A percentile compares a stretch with the other conserved stretches of the same genome.
phyloP scores from a whole-genome alignment of 257 asterid genomes.

The Solanum virginianum region DNA sequence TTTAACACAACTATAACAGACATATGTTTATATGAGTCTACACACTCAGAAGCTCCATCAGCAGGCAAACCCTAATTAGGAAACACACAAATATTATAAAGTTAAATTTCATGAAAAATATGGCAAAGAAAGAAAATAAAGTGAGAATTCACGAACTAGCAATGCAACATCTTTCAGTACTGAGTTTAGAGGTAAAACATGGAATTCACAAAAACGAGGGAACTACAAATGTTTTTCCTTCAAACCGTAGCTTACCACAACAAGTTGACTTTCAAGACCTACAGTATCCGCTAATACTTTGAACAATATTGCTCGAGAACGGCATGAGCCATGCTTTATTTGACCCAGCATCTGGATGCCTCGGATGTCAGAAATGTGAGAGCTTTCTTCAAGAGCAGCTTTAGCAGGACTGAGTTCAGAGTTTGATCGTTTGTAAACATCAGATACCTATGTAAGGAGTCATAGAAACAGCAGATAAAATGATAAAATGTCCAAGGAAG shows the following conservation, averaged over 20 bases:
- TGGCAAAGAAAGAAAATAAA: conserved; percentile 1
- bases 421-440: conserved; percentile 74
- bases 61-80: conserved; percentile 22
- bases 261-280: conserved; percentile 82
- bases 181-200: not conserved
- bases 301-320: conserved; percentile 87
- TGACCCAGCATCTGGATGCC: conserved; percentile 91
- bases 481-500: not conserved
- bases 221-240: not conserved
- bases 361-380: conserved; percentile 42
- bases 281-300: conserved; percentile 97
- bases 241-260: conserved; percentile 59
- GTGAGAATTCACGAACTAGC: not conserved
- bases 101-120: not conserved
- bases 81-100: not conserved
- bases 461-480: conserved; percentile 1
- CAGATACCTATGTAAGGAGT: conserved; percentile 58
- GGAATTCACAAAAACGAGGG: not conserved
- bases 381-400: conserved; percentile 47
- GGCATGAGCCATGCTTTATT: conserved; percentile 85
- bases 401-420: conserved; percentile 68
- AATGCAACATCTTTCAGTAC: not conserved
- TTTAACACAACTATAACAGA: conserved; percentile 73
- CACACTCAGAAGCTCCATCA: conserved; percentile 75
- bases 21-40: conserved; percentile 86